Conservation (phyloP, 257 asterid species). For the Penstemon barbatus region DNA sequence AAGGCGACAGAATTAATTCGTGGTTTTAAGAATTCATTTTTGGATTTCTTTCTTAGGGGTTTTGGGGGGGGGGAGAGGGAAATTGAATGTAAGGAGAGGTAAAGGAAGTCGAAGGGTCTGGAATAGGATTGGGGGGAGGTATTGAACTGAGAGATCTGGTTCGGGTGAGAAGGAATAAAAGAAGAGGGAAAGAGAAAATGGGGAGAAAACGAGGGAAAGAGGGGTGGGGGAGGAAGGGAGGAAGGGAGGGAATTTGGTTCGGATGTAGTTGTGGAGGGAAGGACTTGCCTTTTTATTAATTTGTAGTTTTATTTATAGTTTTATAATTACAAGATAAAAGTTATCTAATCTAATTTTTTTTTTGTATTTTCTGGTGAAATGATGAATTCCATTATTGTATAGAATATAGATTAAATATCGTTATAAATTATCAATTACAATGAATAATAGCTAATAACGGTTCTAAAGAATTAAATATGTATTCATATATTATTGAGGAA, state of each 20-base stretch:
- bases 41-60: slow-evolving; percentile 1
- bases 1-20: slow-evolving; percentile 10
- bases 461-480: too few relatives aligned
- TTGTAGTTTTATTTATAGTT: too few relatives aligned
- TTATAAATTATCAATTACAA: too few relatives aligned
- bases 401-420: too few relatives aligned
- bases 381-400: too few relatives aligned
- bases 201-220: not conserved
- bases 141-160: slow-evolving; percentile 45
- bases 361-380: too few relatives aligned
- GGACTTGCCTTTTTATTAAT: not conserved
- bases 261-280: slow-evolving; percentile 98
- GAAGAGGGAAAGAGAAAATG: not conserved
- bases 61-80: not conserved
- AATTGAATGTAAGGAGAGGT: slow-evolving; percentile 12
- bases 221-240: not conserved
- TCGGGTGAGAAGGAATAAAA: slow-evolving; percentile 35
- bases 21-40: slow-evolving; percentile 29
- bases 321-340: too few relatives aligned
- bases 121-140: slow-evolving; percentile 24
- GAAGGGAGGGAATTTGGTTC: slow-evolving; percentile 79
- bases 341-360: too few relatives aligned
- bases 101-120: slow-evolving; percentile 16
- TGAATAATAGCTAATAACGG: too few relatives aligned
- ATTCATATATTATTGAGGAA: too few relatives aligned